Evolutionary conservation across 1,284 basidiomycete species (phyloP).

Genomic region (Dichomitus squalens): DNA sequence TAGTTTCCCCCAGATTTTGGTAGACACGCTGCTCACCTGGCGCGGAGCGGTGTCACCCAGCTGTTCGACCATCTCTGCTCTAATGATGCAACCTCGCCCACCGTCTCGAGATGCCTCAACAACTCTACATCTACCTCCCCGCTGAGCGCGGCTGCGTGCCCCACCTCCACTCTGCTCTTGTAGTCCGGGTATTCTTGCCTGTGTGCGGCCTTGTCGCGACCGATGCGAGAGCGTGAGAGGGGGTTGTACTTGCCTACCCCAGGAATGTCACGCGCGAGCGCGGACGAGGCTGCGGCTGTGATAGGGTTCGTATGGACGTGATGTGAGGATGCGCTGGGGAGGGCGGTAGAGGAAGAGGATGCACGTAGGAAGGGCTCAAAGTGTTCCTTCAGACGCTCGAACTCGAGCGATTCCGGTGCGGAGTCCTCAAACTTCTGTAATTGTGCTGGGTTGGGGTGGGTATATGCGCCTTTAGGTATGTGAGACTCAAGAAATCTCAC

Average conservation of each 20-base stretch:
- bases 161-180: slow-evolving; percentile 66
- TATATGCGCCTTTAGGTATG: background rate
- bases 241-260: slow-evolving; percentile 77
- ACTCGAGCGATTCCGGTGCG: slow-evolving; percentile 84
- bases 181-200: slow-evolving; percentile 78
- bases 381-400: slow-evolving; percentile 91
- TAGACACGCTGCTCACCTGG: slow-evolving; percentile 51
- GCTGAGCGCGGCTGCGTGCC: slow-evolving; percentile 52
- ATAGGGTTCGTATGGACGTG: slow-evolving; percentile 75
- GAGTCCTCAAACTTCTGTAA: slow-evolving; percentile 86
- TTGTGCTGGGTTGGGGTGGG: slow-evolving; percentile 60
- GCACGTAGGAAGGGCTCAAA: slow-evolving; percentile 88
- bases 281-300: slow-evolving; percentile 84
- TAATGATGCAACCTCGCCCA: slow-evolving; percentile 68
- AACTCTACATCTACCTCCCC: slow-evolving; percentile 74
- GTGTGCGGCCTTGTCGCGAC: slow-evolving; percentile 62
- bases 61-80: slow-evolving; percentile 83
- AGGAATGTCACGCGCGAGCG: slow-evolving; percentile 78
- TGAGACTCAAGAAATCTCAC: slow-evolving; percentile 46
- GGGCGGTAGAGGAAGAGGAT: slow-evolving; percentile 67
- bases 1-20: slow-evolving; percentile 4
- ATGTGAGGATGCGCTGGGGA: slow-evolving; percentile 51
- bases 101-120: slow-evolving; percentile 60
- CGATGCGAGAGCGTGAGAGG: slow-evolving; percentile 52
- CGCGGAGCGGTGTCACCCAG: slow-evolving; percentile 71